Conservation (phyloP, 2,329 filamentous ascomycete species). For the Nectriaceae sp. region DNA sequence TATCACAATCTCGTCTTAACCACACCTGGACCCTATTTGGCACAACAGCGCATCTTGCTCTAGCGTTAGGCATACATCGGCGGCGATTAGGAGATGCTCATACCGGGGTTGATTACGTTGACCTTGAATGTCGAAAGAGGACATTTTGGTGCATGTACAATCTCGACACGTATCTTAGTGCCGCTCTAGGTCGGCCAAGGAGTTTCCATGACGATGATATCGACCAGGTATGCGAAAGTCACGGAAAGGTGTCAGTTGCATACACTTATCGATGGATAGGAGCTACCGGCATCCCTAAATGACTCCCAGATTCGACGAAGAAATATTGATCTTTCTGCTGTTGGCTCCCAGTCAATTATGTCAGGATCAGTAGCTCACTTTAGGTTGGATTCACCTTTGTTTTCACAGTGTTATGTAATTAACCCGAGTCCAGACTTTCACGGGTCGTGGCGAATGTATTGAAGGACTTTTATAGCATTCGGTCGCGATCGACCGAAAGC, state of each 20-base stretch:
- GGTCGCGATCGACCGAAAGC: constrained; percentile 26
- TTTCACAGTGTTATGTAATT: neutral
- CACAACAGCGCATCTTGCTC: constrained; percentile 40
- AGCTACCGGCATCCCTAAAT: constrained; percentile 55
- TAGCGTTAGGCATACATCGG: constrained; percentile 43
- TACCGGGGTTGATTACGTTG: constrained; percentile 32
- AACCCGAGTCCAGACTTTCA: constrained; percentile 24
- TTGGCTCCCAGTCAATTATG: constrained; percentile 26
- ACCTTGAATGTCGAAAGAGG: constrained; percentile 41
- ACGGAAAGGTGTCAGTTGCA: too few species aligned
- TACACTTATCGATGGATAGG: too few species aligned
- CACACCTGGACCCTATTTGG: constrained; percentile 50
- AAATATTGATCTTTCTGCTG: neutral
- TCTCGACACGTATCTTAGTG: constrained; percentile 65
- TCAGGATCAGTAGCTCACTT: constrained; percentile 36
- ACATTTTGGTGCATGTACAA: constrained; percentile 68
- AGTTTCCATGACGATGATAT: constrained; percentile 67
- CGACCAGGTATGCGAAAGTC: too few species aligned
- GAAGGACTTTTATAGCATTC: constrained; percentile 36
- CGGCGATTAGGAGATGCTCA: constrained; percentile 11
- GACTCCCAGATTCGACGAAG: constrained; percentile 47
- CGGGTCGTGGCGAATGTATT: constrained; percentile 37
- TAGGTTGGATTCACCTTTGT: constrained; percentile 22
- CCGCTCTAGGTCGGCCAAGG: constrained; percentile 60
- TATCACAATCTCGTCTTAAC: constrained; percentile 47